Percentiles rank a stretch among this genome's conserved stretches.
These are phyloP conservation scores for Colletotrichum viniferum DNA, from an alignment of 2,329 filamentous ascomycete species.

Conservation along the genomic window DNA sequence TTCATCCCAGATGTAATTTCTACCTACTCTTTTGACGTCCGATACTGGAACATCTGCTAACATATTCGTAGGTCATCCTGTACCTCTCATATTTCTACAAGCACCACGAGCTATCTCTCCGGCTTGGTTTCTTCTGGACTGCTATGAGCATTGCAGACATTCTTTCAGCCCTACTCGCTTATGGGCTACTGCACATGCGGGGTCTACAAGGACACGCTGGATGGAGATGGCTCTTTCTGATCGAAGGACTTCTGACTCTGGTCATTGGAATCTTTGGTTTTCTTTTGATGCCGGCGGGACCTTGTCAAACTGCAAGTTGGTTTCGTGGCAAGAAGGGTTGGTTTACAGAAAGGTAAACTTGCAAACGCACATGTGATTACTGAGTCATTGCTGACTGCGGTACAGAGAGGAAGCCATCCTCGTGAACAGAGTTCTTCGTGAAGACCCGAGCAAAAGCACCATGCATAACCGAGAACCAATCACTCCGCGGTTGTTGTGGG, in stretches of 20 bases:
- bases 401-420: slow-evolving; percentile 61
- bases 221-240: slow-evolving; percentile 58
- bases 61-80: slow-evolving; percentile 33
- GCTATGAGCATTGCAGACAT: slow-evolving; percentile 45
- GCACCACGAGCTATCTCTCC: slow-evolving; percentile 41
- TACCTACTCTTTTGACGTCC: background rate
- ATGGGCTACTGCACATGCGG: slow-evolving; percentile 44
- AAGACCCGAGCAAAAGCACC: slow-evolving; percentile 63
- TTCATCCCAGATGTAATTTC: slow-evolving; percentile 43
- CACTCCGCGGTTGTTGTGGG: slow-evolving; percentile 52
- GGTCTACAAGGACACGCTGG: slow-evolving; percentile 38
- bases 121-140: slow-evolving; percentile 46
- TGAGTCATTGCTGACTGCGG: background rate
- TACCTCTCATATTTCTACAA: slow-evolving; percentile 52
- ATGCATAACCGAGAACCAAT: slow-evolving; percentile 67
- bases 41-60: rapidly evolving
- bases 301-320: slow-evolving; percentile 57
- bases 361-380: background rate
- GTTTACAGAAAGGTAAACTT: slow-evolving; percentile 54
- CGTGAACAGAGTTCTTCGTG: slow-evolving; percentile 62
- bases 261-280: slow-evolving; percentile 57
- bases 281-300: slow-evolving; percentile 58
- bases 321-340: slow-evolving; percentile 59
- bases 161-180: slow-evolving; percentile 40
- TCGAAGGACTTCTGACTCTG: slow-evolving; percentile 53